Percentiles rank a stretch among this genome's conserved stretches.
Evolutionary conservation across 768 basidiomycete genomes (phyloP).

Genomic region (Lactifluus echinatus): DNA sequence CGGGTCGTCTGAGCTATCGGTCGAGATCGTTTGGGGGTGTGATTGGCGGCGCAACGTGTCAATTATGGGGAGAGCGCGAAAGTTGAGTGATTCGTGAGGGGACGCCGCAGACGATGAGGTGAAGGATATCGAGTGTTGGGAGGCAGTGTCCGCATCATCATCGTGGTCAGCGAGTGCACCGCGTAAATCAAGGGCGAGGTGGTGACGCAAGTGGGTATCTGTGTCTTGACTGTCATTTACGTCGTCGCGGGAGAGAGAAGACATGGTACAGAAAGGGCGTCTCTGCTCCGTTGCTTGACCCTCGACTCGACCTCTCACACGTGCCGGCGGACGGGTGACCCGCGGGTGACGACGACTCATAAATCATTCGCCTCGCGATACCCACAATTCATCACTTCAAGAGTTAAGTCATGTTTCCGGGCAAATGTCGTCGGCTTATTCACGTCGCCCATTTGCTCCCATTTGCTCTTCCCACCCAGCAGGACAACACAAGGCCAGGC

Average conservation of each 20-base stretch:
- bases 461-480: not conserved
- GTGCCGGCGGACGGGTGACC: too few species aligned
- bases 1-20: constrained; percentile 13
- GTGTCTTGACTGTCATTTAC: constrained; percentile 7
- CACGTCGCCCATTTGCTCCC: not conserved
- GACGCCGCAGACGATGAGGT: constrained; percentile 51
- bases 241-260: not conserved
- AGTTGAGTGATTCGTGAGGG: constrained; percentile 33
- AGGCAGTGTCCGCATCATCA: constrained; percentile 67
- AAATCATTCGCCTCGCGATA: too few species aligned
- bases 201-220: not conserved
- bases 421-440: constrained; percentile 8
- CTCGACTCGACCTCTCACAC: too few species aligned
- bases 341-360: too few species aligned
- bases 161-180: constrained; percentile 30
- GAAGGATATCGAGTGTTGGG: constrained; percentile 68
- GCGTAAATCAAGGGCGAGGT: constrained; percentile 15
- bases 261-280: too few species aligned
- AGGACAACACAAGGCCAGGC: constrained; percentile 5
- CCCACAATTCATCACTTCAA: not conserved
- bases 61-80: constrained; percentile 9
- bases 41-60: constrained; percentile 33
- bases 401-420: constrained; percentile 2
- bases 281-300: too few species aligned
- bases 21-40: constrained; percentile 32